Evolutionary conservation across 805 yeast genomes (phyloP), one percentile per base, ranked within the genome.

Genomic region (Yamadazyma akitaensis): DNA sequence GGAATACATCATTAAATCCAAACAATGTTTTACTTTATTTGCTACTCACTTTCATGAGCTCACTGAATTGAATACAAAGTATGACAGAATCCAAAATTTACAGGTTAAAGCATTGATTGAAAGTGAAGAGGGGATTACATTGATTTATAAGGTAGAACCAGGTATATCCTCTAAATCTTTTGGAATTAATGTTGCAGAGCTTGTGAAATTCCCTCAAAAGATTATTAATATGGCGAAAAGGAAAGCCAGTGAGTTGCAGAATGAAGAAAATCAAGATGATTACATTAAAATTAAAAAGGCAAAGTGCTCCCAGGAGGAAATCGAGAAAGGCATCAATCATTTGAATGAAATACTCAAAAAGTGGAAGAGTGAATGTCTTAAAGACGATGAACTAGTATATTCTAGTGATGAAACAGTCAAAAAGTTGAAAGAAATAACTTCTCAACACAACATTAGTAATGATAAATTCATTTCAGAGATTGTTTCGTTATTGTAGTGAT

Each of bases 1-100:
- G 53, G 96, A 91, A 60, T 83, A 84, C 64, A 81, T 92, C 49
- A 84, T 94, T 2, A 73, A 73, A 16, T 73, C 84, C 42, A 77
- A 87, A 43, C 74, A 77, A 42, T 84, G 97, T 52, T 89, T 90
- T 65, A 82, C 96, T 0, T 61, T 94, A 47, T 94, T 94, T 74
- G 98, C 99, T 0, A 94, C 99, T 0, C 99, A 94, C 72, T 94
- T 94, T 75, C 98, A 94, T 64, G 99, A 94, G 63, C 75, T 94
- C 49, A 94, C 98, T 1, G 84, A 84, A 30, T 70, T 94, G 42
- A 75, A 95, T 0, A 83, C 82, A 16, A 75, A 76, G 53, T 68
- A 80, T 36, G 55, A 59, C 12, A 79, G 82, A 2, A 96, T 92
- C 1, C 75, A 79, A 42, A 94, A 94, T 64, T 69, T 89, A 56